phyloP scores from a whole-genome alignment of 2,329 filamentous ascomycete species.

The Aspergillus proliferans region DNA sequence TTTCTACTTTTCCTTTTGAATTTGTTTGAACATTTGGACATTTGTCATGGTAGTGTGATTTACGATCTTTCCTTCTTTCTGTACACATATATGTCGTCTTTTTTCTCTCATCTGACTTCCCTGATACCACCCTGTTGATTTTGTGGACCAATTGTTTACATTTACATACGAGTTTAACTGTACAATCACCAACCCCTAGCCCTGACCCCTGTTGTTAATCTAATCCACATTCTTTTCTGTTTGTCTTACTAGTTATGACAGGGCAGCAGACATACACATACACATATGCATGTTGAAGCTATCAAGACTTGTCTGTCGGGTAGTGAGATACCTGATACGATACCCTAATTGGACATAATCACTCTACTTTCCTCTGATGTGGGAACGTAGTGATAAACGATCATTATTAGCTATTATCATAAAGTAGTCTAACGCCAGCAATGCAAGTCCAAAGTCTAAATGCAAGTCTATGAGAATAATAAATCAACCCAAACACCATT shows the following conservation, averaged over 20 bases:
- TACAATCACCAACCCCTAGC: not conserved
- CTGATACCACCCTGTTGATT: conserved; percentile 13
- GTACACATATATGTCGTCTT: not conserved
- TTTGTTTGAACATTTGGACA: not conserved
- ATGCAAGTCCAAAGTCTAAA: not conserved
- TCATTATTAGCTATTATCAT: not conserved
- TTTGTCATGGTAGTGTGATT: not conserved
- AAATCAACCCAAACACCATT: conserved; percentile 7
- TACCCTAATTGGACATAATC: conserved; percentile 10
- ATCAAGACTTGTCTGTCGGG: not conserved
- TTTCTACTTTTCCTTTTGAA: conserved; percentile 2
- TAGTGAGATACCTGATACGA: conserved; percentile 6
- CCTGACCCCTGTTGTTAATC: not conserved
- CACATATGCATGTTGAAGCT: not conserved
- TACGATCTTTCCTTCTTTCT: conserved; percentile 1
- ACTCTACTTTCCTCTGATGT: not conserved
- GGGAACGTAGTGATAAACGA: not conserved
- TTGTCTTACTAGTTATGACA: not conserved
- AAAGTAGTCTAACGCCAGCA: not conserved
- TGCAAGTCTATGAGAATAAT: not conserved
- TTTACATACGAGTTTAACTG: not conserved
- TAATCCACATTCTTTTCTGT: not conserved
- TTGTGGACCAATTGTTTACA: not conserved
- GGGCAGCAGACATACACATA: not conserved
- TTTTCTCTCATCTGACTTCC: conserved; percentile 2